A percentile compares a stretch with the other conserved stretches of the same genome.
These are phyloP conservation scores for Pseudozyma flocculosa DNA, from an alignment of 1,284 basidiomycete genomes.

Conservation along the genomic window DNA sequence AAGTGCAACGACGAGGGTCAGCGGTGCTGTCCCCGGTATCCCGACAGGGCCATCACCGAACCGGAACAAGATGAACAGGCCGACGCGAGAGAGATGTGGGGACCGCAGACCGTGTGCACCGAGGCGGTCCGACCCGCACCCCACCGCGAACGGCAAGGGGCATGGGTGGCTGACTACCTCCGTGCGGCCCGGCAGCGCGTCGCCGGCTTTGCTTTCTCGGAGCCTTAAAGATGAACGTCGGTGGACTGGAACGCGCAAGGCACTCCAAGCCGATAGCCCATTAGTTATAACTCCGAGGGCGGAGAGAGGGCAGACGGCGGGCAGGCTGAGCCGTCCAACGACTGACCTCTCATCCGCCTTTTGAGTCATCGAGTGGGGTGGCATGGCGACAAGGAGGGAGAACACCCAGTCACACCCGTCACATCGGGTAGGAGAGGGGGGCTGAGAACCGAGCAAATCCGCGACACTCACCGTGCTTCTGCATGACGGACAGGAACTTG, in stretches of 20 bases:
- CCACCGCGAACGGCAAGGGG: background rate
- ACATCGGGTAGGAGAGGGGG: background rate
- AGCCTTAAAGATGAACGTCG: slow-evolving; percentile 56
- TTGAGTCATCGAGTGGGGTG: too few species aligned
- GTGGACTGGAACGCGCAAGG: slow-evolving; percentile 29
- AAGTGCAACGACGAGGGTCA: too few species aligned
- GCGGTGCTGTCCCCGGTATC: too few species aligned
- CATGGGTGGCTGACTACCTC: background rate
- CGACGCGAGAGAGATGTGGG: background rate
- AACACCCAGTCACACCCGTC: too few species aligned
- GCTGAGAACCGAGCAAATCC: too few species aligned
- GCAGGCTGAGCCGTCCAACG: too few species aligned
- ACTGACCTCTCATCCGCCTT: slow-evolving; percentile 1
- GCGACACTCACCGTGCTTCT: slow-evolving; percentile 57
- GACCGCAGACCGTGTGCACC: background rate
- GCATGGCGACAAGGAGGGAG: too few species aligned
- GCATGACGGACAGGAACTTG: slow-evolving; percentile 58
- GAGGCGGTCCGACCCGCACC: too few species aligned
- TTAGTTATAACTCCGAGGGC: slow-evolving; percentile 56
- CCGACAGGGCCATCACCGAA: too few species aligned
- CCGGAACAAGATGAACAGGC: too few species aligned
- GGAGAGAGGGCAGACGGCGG: too few species aligned
- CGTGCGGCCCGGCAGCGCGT: background rate
- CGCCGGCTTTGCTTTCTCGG: slow-evolving; percentile 48
- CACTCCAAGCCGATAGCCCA: slow-evolving; percentile 43